Conservation (phyloP, 2,329 filamentous ascomycete species). For the Venturia oleaginea region DNA sequence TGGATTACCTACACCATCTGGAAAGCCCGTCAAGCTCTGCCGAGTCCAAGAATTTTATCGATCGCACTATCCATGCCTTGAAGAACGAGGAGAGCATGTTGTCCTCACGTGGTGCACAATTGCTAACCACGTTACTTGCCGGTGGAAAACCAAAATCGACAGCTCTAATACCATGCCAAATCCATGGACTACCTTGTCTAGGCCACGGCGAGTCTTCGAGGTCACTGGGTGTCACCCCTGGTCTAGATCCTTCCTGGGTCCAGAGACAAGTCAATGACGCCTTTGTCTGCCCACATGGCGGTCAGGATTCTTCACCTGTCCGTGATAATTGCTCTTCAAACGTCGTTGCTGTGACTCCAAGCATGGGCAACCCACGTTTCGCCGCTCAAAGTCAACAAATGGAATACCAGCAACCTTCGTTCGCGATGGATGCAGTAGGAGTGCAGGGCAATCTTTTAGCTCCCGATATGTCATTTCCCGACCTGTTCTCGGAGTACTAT, state of each 20-base stretch:
- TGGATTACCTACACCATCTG: neutral
- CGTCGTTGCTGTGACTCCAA: neutral
- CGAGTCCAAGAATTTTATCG: neutral
- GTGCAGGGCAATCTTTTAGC: neutral
- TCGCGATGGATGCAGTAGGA: neutral
- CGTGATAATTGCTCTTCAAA: neutral
- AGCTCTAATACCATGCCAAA: neutral
- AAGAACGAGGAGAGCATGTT: neutral
- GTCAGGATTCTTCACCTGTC: neutral
- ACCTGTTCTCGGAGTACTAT: neutral
- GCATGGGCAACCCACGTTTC: neutral
- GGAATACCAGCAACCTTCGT: neutral
- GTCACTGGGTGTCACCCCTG: neutral
- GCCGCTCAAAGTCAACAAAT: neutral
- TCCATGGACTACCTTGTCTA: neutral
- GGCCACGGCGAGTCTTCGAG: neutral
- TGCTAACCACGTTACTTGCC: neutral
- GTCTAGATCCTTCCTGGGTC: neutral
- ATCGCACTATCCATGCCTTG: neutral
- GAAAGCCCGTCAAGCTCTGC: neutral
- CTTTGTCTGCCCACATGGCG: neutral
- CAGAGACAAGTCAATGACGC: neutral
- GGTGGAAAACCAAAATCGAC: neutral
- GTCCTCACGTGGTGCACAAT: neutral
- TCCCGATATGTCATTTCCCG: neutral